phyloP scores from a whole-genome alignment of 768 basidiomycete species.

The Phaeotremella skinneri region DNA sequence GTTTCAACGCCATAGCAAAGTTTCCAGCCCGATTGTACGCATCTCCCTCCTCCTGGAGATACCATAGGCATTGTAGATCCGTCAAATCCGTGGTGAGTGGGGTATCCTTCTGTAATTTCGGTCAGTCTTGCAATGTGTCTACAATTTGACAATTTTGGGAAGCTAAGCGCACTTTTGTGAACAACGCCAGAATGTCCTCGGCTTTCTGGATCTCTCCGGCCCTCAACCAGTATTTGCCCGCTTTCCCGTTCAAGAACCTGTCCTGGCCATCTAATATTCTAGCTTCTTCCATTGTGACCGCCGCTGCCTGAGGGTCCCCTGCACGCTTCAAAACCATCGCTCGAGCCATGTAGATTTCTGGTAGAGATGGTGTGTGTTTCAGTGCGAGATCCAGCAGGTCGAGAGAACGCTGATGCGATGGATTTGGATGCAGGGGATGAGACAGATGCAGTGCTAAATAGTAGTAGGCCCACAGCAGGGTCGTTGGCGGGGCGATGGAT shows the following conservation, averaged over 20 bases:
- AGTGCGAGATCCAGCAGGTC: constrained; percentile 65
- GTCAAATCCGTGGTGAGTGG: constrained; percentile 76
- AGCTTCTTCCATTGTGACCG: constrained; percentile 73
- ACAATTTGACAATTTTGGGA: background rate
- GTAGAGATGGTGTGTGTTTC: constrained; percentile 85
- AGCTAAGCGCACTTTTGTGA: constrained; percentile 73
- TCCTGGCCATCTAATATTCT: constrained; percentile 87
- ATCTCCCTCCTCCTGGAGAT: constrained; percentile 76
- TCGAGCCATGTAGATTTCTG: constrained; percentile 78
- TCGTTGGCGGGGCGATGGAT: constrained; percentile 64
- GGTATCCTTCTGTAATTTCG: constrained; percentile 70
- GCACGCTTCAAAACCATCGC: constrained; percentile 81
- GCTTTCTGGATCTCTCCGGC: constrained; percentile 79
- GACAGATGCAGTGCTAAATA: constrained; percentile 79
- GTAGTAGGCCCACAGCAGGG: constrained; percentile 91
- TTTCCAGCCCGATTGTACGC: constrained; percentile 65
- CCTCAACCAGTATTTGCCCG: constrained; percentile 82
- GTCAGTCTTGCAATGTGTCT: background rate
- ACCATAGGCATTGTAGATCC: constrained; percentile 93
- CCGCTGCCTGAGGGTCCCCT: constrained; percentile 75
- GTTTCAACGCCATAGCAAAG: constrained; percentile 76
- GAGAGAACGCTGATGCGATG: constrained; percentile 33
- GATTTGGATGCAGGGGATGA: constrained; percentile 51
- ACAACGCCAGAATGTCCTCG: constrained; percentile 69
- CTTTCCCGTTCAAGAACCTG: constrained; percentile 89